A percentile compares a stretch with the other conserved stretches of the same genome.
Conservation (phyloP, 2,329 filamentous ascomycete genomes). For the Pseudomassariella vexata region DNA sequence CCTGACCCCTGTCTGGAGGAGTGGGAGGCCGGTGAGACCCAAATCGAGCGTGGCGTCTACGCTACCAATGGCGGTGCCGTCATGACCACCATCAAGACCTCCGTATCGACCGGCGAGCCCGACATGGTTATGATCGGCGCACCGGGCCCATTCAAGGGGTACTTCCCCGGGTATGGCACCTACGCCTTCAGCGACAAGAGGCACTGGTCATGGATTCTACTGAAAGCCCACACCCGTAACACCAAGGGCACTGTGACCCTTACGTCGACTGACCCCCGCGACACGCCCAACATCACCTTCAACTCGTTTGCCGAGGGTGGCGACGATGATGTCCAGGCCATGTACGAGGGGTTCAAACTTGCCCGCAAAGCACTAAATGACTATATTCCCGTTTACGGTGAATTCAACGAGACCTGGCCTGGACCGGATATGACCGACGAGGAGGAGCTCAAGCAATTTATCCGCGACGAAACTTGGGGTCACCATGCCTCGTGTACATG, state of each 20-base stretch:
- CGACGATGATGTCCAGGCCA: conserved; percentile 28
- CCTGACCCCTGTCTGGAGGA: conserved; percentile 11
- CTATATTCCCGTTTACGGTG: conserved; percentile 1
- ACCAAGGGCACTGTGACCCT: conserved; percentile 38
- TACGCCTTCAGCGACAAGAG: conserved; percentile 13
- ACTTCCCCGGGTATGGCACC: conserved; percentile 10
- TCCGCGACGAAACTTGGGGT: conserved; percentile 39
- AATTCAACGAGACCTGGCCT: conserved; percentile 3
- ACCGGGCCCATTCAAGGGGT: conserved; percentile 12
- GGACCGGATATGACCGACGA: not conserved
- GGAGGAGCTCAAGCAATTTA: conserved; percentile 23
- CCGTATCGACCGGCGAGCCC: conserved; percentile 7
- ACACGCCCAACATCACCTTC: conserved; percentile 58
- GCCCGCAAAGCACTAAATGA: conserved; percentile 6
- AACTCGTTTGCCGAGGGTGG: conserved; percentile 44
- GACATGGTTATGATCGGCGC: conserved; percentile 12
- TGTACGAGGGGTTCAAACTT: conserved; percentile 14
- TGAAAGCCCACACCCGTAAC: conserved; percentile 40
- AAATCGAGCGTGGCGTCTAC: conserved; percentile 9
- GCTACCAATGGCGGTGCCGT: conserved; percentile 15
- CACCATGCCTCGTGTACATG: conserved; percentile 51
- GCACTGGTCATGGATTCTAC: conserved; percentile 25
- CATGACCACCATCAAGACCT: conserved; percentile 10
- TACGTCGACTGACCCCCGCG: conserved; percentile 52
- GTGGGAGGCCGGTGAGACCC: conserved; percentile 2